Evolutionary conservation across 2,329 filamentous ascomycete genomes (phyloP).

Genomic region (Aspergillus carbonarius): DNA sequence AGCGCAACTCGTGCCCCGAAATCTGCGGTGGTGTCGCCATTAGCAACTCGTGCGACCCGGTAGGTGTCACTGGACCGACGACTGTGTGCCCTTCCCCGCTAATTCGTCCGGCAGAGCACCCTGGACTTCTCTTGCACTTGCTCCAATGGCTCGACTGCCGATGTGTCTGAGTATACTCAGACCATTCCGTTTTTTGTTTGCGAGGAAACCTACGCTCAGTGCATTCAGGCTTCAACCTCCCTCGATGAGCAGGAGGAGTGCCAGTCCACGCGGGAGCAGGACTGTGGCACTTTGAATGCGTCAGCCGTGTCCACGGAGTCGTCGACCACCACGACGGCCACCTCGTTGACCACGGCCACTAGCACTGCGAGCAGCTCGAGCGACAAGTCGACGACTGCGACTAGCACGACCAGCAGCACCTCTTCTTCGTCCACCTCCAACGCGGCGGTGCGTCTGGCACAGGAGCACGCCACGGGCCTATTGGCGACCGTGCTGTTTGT

Average conservation of each 20-base stretch:
- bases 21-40: constrained; percentile 55
- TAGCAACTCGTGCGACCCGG: constrained; percentile 57
- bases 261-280: constrained; percentile 36
- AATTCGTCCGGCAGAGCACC: constrained; percentile 37
- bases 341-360: constrained; percentile 13
- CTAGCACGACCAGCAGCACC: constrained; percentile 28
- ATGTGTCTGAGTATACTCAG: constrained; percentile 56
- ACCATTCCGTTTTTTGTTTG: constrained; percentile 64
- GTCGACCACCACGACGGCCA: constrained; percentile 21
- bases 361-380: constrained; percentile 21
- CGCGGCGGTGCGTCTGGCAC: constrained; percentile 49
- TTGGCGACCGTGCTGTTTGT: constrained; percentile 56
- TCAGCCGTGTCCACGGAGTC: constrained; percentile 30
- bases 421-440: constrained; percentile 27
- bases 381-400: constrained; percentile 29
- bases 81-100: constrained; percentile 13
- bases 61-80: constrained; percentile 40
- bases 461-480: constrained; percentile 53
- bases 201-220: constrained; percentile 51
- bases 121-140: constrained; percentile 61
- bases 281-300: constrained; percentile 56
- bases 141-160: constrained; percentile 54
- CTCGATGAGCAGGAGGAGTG: constrained; percentile 50
- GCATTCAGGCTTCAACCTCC: constrained; percentile 42
- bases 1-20: constrained; percentile 60